Evolutionary conservation across 805 yeast genomes (phyloP).

Genomic region (Ogataea siamensis): DNA sequence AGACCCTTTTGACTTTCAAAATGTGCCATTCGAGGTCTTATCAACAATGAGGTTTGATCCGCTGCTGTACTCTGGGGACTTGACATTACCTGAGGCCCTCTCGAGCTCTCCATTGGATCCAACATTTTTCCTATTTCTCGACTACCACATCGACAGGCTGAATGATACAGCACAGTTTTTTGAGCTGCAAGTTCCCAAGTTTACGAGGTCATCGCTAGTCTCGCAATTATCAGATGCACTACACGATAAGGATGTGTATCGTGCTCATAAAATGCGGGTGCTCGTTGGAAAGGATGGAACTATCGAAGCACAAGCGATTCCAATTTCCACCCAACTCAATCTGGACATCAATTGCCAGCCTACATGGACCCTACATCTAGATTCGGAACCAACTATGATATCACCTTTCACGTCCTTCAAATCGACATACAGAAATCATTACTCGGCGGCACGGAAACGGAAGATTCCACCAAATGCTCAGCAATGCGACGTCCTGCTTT

Average conservation of each 20-base stretch:
- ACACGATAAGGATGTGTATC: slow-evolving; percentile 26
- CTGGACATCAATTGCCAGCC: slow-evolving; percentile 11
- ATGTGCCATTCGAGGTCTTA: slow-evolving; percentile 49
- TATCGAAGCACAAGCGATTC: slow-evolving; percentile 35
- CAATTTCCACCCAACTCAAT: slow-evolving; percentile 6
- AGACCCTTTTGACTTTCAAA: slow-evolving; percentile 17
- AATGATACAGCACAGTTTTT: slow-evolving; percentile 55
- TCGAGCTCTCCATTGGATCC: slow-evolving; percentile 25
- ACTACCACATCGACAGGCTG: slow-evolving; percentile 62
- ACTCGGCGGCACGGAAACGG: slow-evolving; percentile 59
- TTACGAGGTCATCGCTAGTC: slow-evolving; percentile 44
- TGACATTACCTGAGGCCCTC: slow-evolving; percentile 26
- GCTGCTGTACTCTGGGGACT: slow-evolving; percentile 34
- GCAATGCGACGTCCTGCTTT: slow-evolving; percentile 64
- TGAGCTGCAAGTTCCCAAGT: slow-evolving; percentile 35
- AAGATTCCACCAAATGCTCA: slow-evolving; percentile 33
- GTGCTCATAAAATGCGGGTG: slow-evolving; percentile 49
- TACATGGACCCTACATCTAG: slow-evolving; percentile 63
- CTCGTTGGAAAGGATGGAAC: slow-evolving; percentile 33
- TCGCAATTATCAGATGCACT: slow-evolving; percentile 40
- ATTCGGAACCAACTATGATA: slow-evolving; percentile 47
- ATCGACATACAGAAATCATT: slow-evolving; percentile 70
- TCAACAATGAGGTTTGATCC: slow-evolving; percentile 82
- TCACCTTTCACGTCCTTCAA: slow-evolving; percentile 86
- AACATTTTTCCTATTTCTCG: slow-evolving; percentile 56